Percentiles rank a stretch among this genome's conserved stretches.
Evolutionary conservation across 495 filamentous ascomycete genomes (phyloP).

Genomic region (Annulohypoxylon nitens): DNA sequence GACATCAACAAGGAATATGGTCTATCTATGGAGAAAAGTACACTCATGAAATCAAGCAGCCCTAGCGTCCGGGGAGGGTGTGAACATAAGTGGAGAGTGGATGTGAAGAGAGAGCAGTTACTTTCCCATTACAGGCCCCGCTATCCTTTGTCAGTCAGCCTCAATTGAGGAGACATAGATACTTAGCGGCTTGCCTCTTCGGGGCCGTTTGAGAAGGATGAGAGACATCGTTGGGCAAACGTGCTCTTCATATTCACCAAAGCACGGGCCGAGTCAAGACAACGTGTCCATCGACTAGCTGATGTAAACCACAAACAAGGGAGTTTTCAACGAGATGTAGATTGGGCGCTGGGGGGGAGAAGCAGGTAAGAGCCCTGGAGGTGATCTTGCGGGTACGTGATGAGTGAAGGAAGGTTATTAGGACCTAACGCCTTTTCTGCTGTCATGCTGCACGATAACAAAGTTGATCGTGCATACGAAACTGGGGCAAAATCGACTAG

Average conservation of each 20-base stretch:
- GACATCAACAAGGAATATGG: slow-evolving; percentile 33
- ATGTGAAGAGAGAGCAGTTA: slow-evolving; percentile 33
- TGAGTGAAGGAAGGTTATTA: slow-evolving; percentile 18
- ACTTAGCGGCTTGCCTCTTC: slow-evolving; percentile 40
- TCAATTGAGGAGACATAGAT: slow-evolving; percentile 41
- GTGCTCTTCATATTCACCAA: slow-evolving; percentile 19
- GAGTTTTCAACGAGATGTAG: slow-evolving; percentile 2
- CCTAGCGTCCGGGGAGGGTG: slow-evolving; percentile 48
- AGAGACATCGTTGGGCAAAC: slow-evolving; percentile 27
- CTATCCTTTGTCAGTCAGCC: slow-evolving; percentile 45
- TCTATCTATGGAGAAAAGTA: slow-evolving; percentile 35
- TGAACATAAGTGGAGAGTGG: slow-evolving; percentile 44
- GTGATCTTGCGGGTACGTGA: background rate
- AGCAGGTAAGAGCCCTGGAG: slow-evolving; percentile 1
- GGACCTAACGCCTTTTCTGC: slow-evolving; percentile 26
- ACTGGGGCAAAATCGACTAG: slow-evolving; percentile 37
- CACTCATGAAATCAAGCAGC: slow-evolving; percentile 39
- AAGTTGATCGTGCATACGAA: slow-evolving; percentile 44
- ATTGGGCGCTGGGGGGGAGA: slow-evolving; percentile 1
- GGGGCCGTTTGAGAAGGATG: slow-evolving; percentile 12
- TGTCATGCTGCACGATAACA: slow-evolving; percentile 42
- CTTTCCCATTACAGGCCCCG: slow-evolving; percentile 44
- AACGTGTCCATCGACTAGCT: slow-evolving; percentile 20
- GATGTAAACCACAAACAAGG: slow-evolving; percentile 9
- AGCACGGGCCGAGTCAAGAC: slow-evolving; percentile 33